Base-by-base conservation (phyloP, 768 basidiomycete genomes). In the Mycena alexandri region DNA sequence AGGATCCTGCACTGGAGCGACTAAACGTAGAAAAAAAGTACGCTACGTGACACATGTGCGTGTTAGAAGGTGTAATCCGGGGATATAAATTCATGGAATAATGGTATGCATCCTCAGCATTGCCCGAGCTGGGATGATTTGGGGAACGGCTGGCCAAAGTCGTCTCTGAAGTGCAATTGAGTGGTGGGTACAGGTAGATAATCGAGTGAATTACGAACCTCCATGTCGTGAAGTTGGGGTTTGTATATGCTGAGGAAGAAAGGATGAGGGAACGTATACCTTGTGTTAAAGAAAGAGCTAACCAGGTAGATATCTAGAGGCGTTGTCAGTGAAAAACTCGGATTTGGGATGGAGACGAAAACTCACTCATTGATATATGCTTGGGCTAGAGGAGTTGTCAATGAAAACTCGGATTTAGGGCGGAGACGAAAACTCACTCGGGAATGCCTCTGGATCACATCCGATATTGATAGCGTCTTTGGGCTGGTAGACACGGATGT, bases 401-500 rank as follows among this genome's bases (percentile, higher is more conserved):
- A 33, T 25, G 43, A 19, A 6, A n/a, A 24, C 14, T 43, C 22
- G 43, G 21, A 11, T 22, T 41, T 7, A 11, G 6, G 21, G n/a
- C 2, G n/a, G 41, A 29, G 19, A 24, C 36, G 73, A 87, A 85
- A 53, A 81, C 70, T 25, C 44, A 92, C 87, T 98, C 1, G 97
- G 96, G 76, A 86, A 92, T 48, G 87, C 85, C 50, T 79, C 74
- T 14, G 96, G 96, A 75, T 93, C 90, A 75, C 96, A 98, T 17
- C 96, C 95, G 57, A 94, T 84, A 75, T 95, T 96, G 63, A 88
- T 83, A 34, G 84, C 75, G 68, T 87, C 77, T 73, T 85, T 81
- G 3, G 88, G 88, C 75, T 98, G 96, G 78, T 98, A 99, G 10
- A 99, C 93, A 24, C 96, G 88, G 61, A 98, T 88, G 81, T 91